Evolutionary conservation across 2,329 filamentous ascomycete species (phyloP).

Genomic region (Ascocoryne sarcoides): DNA sequence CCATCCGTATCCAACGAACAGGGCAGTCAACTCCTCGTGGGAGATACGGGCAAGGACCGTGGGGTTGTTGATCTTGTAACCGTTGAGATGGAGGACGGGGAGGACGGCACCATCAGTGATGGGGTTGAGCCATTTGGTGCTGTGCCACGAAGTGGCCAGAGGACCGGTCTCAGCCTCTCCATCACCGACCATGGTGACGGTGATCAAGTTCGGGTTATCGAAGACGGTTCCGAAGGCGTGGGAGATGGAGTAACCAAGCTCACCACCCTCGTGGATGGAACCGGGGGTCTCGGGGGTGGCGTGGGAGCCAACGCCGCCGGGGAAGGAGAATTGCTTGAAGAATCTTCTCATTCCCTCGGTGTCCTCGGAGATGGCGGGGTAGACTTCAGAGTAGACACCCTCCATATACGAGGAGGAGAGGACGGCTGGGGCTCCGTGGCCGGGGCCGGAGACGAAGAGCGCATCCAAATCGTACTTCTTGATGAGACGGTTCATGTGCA

Average conservation of each 20-base stretch:
- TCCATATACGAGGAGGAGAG: conserved; percentile 71
- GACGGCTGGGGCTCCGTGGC: conserved; percentile 68
- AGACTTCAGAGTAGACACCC: conserved; percentile 69
- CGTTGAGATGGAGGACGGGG: conserved; percentile 70
- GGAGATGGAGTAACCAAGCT: conserved; percentile 73
- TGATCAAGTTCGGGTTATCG: conserved; percentile 65
- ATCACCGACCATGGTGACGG: conserved; percentile 70
- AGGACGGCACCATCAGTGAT: conserved; percentile 70
- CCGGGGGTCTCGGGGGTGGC: conserved; percentile 73
- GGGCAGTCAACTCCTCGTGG: conserved; percentile 60
- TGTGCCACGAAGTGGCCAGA: conserved; percentile 72
- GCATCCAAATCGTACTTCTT: conserved; percentile 69
- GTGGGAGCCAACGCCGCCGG: conserved; percentile 69
- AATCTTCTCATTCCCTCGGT: conserved; percentile 62
- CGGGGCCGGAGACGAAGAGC: conserved; percentile 67
- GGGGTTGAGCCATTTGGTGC: conserved; percentile 74
- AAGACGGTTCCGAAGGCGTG: conserved; percentile 73
- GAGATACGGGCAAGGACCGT: conserved; percentile 65
- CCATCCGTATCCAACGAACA: conserved; percentile 71
- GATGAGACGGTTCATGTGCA: conserved; percentile 75
- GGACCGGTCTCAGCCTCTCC: conserved; percentile 77
- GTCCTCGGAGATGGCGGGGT: conserved; percentile 63
- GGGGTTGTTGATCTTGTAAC: conserved; percentile 80
- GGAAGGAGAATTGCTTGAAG: conserved; percentile 79
- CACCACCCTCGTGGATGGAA: conserved; percentile 69